phyloP scores from a whole-genome alignment of 306 rosid species.

The Chamaecrista fasciculata region DNA sequence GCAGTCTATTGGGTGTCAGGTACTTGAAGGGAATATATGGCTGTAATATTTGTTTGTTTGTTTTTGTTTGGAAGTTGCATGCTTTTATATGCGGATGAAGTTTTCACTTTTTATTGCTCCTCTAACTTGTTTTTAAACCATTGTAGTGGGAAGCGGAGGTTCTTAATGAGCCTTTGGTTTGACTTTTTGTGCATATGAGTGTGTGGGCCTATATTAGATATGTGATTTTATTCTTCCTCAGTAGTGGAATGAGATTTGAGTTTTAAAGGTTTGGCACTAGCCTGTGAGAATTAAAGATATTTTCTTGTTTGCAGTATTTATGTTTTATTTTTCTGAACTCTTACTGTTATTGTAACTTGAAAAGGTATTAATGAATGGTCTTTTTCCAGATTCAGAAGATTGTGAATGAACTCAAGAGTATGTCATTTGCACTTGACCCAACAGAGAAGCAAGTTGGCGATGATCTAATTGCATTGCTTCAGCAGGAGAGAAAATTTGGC shows the following conservation, averaged over 20 bases:
- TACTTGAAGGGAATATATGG: constrained; percentile 23
- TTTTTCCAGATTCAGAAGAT: constrained; percentile 57
- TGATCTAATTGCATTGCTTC: constrained; percentile 64
- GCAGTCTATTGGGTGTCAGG: constrained; percentile 74
- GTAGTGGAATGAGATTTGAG: neutral
- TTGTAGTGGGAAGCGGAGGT: neutral
- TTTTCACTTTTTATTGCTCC: neutral
- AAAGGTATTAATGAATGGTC: neutral
- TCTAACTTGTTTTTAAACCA: neutral
- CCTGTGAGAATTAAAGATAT: neutral
- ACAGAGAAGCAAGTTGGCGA: constrained; percentile 77
- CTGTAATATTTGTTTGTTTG: constrained; percentile 3
- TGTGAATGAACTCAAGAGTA: constrained; percentile 55
- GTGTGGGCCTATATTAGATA: neutral
- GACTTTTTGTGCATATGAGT: neutral
- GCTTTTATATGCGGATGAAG: neutral
- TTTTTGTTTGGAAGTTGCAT: constrained; percentile 7
- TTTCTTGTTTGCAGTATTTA: neutral
- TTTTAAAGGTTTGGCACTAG: no score
- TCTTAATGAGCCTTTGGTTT: neutral
- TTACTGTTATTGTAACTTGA: constrained; percentile 10
- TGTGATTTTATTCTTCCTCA: neutral
- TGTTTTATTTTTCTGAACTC: neutral
- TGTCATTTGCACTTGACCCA: constrained; percentile 56
- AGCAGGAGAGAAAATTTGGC: constrained; percentile 65